Evolutionary conservation across 192 early-diverging fungal species (phyloP).

Genomic region (Paraglomus brasilianum): DNA sequence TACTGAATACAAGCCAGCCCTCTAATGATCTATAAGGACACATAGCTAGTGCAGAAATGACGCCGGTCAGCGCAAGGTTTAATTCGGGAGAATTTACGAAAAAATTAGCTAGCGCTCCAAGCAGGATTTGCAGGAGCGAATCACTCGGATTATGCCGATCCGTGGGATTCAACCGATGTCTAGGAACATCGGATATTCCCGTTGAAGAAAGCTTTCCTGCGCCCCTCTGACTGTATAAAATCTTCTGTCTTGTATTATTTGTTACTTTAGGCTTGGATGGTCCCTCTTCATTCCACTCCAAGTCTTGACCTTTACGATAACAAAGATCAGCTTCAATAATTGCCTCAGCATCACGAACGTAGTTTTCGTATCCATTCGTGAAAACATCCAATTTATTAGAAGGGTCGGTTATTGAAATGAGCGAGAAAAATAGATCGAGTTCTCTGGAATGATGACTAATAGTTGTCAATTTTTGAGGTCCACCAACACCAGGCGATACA

Average conservation of each 20-base stretch:
- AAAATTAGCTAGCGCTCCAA: conserved; percentile 70
- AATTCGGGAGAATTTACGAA: conserved; percentile 85
- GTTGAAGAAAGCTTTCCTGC: conserved; percentile 47
- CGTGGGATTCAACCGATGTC: conserved; percentile 43
- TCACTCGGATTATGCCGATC: conserved; percentile 57
- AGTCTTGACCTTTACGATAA: conserved; percentile 43
- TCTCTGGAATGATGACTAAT: conserved; percentile 58
- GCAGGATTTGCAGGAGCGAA: conserved; percentile 65
- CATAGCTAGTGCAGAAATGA: conserved; percentile 78
- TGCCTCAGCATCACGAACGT: conserved; percentile 53
- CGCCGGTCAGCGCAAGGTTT: conserved; percentile 90
- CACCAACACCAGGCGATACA: background rate
- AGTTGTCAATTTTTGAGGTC: conserved; percentile 36
- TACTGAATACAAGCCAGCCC: conserved; percentile 65
- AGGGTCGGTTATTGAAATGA: conserved; percentile 55
- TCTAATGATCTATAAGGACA: conserved; percentile 73
- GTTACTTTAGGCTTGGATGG: conserved; percentile 33
- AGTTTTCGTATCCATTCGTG: conserved; percentile 54
- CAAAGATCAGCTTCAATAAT: conserved; percentile 50
- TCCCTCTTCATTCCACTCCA: conserved; percentile 30
- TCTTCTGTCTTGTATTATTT: conserved; percentile 40
- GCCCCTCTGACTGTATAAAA: conserved; percentile 34
- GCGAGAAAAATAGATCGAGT: conserved; percentile 56
- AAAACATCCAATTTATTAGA: conserved; percentile 51
- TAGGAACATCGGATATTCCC: conserved; percentile 34